Evolutionary conservation across 139 green algal species (phyloP), one percentile per base, ranked within the genome.

Genomic region (Tetradesmus obliquus): DNA sequence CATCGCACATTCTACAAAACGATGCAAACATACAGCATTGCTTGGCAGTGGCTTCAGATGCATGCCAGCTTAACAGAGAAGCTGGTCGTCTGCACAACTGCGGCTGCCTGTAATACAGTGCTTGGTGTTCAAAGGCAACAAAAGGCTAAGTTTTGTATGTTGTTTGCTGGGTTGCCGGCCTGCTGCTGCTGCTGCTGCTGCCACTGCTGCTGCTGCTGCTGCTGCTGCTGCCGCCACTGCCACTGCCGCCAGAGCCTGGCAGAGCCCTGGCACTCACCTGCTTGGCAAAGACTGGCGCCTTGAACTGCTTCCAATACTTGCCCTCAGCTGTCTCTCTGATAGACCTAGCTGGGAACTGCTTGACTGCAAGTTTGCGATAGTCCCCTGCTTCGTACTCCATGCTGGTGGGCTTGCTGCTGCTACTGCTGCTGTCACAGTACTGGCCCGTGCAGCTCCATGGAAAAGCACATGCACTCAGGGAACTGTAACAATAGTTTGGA

Each of bases 261-360:
- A 71, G 17, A 76, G 66, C 66, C 66, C 45, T 84, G 32, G 32
- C 9, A n/a, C 84, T 6, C 32, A 98, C 96, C 95, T 98, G 96
- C 87, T 98, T 96, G 7, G 93, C 93, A 10, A 95, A 69, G 0
- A 93, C 82, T 9, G 96, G 96, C 1, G 91, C 86, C 22, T 93
- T 93, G 79, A 98, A 98, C 6, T 92, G 93, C 5, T 94, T 94
- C 97, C 97, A 99, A 88, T 97, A 99, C 84, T 93, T 96, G 5
- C 97, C 97, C 90, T 99, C 97, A 5, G 96, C 96, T 66, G 97
- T 99, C 91, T 99, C 97, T 0, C 96, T 91, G 1, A 97, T 89
- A 13, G 90, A 93, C 1, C 96, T 82, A 7, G 95, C 84, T 2
- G 96, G 91, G 90, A 96, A 98, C 84, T 95, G 92, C 62, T 94